Conservation (phyloP, 306 rosid species). For the Canavalia gladiata region DNA sequence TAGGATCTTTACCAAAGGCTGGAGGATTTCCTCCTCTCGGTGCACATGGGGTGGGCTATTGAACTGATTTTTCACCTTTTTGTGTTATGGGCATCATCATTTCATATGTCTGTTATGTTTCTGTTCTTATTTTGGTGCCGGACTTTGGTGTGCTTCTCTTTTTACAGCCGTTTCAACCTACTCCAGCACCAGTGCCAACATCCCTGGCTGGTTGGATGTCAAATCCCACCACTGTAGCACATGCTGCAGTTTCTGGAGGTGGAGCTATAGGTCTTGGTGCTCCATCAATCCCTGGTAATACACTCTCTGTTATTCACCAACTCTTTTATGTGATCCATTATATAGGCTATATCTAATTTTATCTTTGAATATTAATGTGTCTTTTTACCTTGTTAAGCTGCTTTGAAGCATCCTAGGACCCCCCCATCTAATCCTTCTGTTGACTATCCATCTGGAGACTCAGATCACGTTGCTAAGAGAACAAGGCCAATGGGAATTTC, state of each 20-base stretch:
- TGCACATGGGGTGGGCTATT: conserved; percentile 88
- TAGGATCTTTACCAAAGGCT: conserved; percentile 89
- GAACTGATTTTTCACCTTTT: conserved; percentile 40
- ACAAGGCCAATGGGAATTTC: conserved; percentile 88
- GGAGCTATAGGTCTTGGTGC: conserved; percentile 95
- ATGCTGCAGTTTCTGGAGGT: conserved; percentile 90
- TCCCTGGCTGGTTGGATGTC: conserved; percentile 99
- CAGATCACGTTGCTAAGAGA: conserved; percentile 93
- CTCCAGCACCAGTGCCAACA: conserved; percentile 82
- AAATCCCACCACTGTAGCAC: conserved; percentile 88
- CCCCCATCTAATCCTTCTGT: conserved; percentile 94
- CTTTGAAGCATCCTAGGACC: conserved; percentile 96
- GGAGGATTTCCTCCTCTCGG: conserved; percentile 97
- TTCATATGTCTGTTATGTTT: conserved; percentile 29
- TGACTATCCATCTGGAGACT: conserved; percentile 92
- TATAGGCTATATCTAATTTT: conserved; percentile 32
- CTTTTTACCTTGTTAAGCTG: conserved; percentile 65
- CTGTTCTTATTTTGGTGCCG: conserved; percentile 15
- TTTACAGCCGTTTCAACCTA: conserved; percentile 91
- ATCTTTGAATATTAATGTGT: conserved; percentile 34
- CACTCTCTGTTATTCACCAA: conserved; percentile 13
- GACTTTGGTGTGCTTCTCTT: conserved; percentile 34
- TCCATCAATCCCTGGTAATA: conserved; percentile 90
- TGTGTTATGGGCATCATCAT: conserved; percentile 31
- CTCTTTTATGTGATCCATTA: background rate